phyloP scores from a whole-genome alignment of 345 rosid genomes.

The Erucastrum elatum region DNA sequence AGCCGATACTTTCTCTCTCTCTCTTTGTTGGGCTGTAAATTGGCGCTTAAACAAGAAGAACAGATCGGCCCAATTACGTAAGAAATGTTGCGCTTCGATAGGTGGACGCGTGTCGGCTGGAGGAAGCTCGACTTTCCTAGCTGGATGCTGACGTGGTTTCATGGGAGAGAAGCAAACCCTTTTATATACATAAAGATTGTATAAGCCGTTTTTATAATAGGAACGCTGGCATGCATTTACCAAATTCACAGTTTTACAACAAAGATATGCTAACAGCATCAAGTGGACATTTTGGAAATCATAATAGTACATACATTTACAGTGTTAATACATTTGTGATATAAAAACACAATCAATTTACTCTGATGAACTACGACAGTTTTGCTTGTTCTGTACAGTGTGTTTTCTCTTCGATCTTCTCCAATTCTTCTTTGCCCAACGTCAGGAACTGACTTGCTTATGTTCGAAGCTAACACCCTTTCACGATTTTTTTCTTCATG shows the following conservation, averaged over 20 bases:
- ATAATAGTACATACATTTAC: slow-evolving; percentile 6
- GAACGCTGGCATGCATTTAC: not conserved
- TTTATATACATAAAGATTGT: not conserved
- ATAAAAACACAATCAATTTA: slow-evolving; percentile 21
- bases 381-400: not conserved
- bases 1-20: no score
- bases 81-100: no score
- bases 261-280: not conserved
- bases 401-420: not conserved
- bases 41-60: no score
- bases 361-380: slow-evolving; percentile 1
- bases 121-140: no score
- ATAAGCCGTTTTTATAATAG: not conserved
- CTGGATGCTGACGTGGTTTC: no score
- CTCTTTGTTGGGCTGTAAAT: no score
- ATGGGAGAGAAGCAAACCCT: no score
- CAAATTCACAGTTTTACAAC: not conserved
- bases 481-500: slow-evolving; percentile 42
- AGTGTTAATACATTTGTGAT: not conserved
- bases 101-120: no score
- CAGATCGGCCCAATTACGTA: no score
- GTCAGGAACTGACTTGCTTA: not conserved
- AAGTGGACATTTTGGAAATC: not conserved
- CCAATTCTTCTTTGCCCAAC: not conserved
- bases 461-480: slow-evolving; percentile 14